phyloP scores from a whole-genome alignment of 352 stramenopile species.

The Blastocystis sp. region DNA sequence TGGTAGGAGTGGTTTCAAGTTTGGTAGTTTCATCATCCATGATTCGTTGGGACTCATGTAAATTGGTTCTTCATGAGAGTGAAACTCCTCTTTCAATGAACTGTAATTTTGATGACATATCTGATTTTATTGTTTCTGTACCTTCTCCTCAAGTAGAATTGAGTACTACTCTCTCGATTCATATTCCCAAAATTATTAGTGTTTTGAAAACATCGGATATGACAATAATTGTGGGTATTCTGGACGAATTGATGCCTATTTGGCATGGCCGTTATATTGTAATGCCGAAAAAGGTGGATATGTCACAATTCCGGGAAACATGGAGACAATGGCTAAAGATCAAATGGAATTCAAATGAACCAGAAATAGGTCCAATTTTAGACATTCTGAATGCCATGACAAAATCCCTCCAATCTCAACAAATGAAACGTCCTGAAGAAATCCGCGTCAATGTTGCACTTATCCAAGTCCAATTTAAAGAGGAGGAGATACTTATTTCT shows the following conservation, averaged over 20 bases:
- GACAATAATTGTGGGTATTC: not conserved
- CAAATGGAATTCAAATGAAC: not conserved
- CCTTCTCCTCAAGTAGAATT: not conserved
- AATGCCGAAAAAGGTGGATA: not conserved
- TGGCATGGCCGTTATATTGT: not conserved
- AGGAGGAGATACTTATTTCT: not conserved
- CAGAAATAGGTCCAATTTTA: not conserved
- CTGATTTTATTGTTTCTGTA: not conserved
- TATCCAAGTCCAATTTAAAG: not conserved
- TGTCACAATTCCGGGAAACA: not conserved
- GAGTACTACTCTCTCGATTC: not conserved
- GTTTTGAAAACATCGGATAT: not conserved
- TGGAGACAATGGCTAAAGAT: not conserved
- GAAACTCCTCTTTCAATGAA: not conserved
- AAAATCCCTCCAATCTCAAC: not conserved
- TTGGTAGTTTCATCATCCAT: not conserved
- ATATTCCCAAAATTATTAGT: not conserved
- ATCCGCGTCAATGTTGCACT: not conserved
- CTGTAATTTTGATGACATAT: not conserved
- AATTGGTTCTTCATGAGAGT: not conserved
- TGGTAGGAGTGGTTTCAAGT: not conserved
- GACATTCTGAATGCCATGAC: not conserved
- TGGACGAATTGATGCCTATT: not conserved
- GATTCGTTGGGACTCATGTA: not conserved
- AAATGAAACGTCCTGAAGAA: not conserved